Evolutionary conservation across 140 eudicot species (phyloP), one percentile per base, ranked within the genome.

Genomic region (Flaveria floridana): DNA sequence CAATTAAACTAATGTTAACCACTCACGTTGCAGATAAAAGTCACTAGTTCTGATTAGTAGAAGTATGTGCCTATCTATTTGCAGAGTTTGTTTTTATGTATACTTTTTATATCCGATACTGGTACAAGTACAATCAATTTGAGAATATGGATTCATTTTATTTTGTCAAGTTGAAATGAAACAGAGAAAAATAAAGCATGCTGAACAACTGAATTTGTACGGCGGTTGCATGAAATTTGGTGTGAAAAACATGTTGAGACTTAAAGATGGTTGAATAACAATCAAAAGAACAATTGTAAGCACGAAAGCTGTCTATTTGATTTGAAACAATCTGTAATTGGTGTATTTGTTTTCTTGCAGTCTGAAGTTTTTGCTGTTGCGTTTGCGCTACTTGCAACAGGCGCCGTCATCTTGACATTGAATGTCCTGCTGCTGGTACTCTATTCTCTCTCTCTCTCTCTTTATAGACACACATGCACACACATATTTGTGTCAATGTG

Each of bases 311-410:
- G 14, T 15, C n/a, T 7, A 16, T 70, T 50, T 26, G 75, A 70
- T 73, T 73, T 59, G 16, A 64, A 48, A 14, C 12, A 48, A 16
- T 52, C 20, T 62, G 61, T 79, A 67, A 18, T 50, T 47, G 7
- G 67, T 23, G 0, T 59, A 59, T 6, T 16, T 16, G 25, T 74
- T 34, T 14, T 37, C 8, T 46, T 84, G 71, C 96, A 92, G 96
- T 92, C 96, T 55, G 93, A 92, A 75, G 96, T 89, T 55, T 89
- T 92, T 66, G 98, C 96, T 19, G 98, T 92, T 13, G 96, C 98
- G 39, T 92, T 92, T 86, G 98, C 98, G 25, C 88, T 92, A 30
- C 96, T 92, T 50, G 96, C 98, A 25, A 89, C 98, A 2, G 98
- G 98, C 71, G 98, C 98, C 39, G 80, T 92, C 72, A 89, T 92